Base-by-base conservation (phyloP, 768 basidiomycete genomes). In the Tricholomella constricta region DNA sequence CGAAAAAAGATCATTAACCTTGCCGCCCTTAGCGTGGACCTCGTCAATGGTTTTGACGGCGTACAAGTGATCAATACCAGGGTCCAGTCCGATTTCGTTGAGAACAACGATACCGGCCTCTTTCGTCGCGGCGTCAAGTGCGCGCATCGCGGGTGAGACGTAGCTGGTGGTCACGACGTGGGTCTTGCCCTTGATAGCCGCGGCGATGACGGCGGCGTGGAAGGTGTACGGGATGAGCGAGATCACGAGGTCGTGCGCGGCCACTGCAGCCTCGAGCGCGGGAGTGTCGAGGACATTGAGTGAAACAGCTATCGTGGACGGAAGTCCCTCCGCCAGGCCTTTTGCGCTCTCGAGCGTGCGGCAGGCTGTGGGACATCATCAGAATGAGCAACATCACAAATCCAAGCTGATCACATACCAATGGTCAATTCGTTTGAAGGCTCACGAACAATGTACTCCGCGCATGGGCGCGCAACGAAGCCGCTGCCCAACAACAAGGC, bases 31-130 rank as follows among this genome's bases (percentile, higher is more conserved):
- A 38, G 82, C 88, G 68, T 99, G 94, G 4, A 98, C 91, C 69
- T 98, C 96, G 46, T 83, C 82, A 60, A 99, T 92, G 20, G 87
- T 92, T 81, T 96, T 96, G 71, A 97, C 77, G 26, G 94, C 94
- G 69, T 94, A 95, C 55, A 97, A 71, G 69, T 95, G 92, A 69
- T 95, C 92, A 55, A 96, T 91, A 65, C 94, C 94, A 43, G 94
- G 94, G 71, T 98, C 96, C 37, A 99, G 81, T 45, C 97, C 97
- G 63, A 99, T 91, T 76, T 99, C 97, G 72, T 99, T 99, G 81
- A 98, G 79, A 58, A 98, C 91, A 48, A 94, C 78, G 63, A 98
- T 92, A 5, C 94, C 95, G 1, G 95, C 94, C 51, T 85, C 82
- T 73, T 88, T 89, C 49, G 80, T 89, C 45, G 82, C 85, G 43